phyloP scores from a whole-genome alignment of 371 early-diverging fungal genomes.

The Dichotomocladium elegans region DNA sequence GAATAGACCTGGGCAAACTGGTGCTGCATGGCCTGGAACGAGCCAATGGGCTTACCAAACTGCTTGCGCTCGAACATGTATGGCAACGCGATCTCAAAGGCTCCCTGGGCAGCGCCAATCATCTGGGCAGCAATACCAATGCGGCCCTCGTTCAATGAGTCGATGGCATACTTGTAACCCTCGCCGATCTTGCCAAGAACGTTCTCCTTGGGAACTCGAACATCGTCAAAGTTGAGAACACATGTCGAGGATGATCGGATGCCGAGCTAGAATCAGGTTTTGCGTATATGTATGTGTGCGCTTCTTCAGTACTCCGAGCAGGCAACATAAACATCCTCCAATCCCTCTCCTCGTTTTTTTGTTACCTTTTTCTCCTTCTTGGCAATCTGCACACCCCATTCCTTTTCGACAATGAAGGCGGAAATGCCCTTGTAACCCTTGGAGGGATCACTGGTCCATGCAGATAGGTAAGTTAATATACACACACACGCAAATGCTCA shows the following conservation, averaged over 20 bases:
- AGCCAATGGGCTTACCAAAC: conserved; percentile 84
- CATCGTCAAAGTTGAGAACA: conserved; percentile 88
- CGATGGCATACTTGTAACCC: conserved; percentile 98
- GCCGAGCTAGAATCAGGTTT: conserved; percentile 61
- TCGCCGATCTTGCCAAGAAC: conserved; percentile 91
- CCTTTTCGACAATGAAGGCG: conserved; percentile 94
- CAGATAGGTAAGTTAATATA: background rate
- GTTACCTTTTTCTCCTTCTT: conserved; percentile 94
- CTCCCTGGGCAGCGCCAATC: conserved; percentile 96
- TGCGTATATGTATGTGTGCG: too few relatives aligned
- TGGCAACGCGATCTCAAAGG: conserved; percentile 84
- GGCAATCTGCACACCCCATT: conserved; percentile 88
- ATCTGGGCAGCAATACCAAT: conserved; percentile 98
- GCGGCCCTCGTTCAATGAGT: conserved; percentile 97
- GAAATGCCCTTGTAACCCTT: conserved; percentile 98
- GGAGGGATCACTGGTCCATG: conserved; percentile 62
- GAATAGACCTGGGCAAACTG: conserved; percentile 94
- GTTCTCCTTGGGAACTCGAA: conserved; percentile 84
- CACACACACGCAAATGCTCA: too few relatives aligned
- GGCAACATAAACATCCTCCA: background rate
- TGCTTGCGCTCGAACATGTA: conserved; percentile 96
- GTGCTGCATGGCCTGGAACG: conserved; percentile 96
- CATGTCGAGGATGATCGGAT: conserved; percentile 96
- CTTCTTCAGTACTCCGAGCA: background rate
- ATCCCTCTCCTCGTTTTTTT: too few relatives aligned